Base-by-base conservation (phyloP, 192 early-diverging fungal species). In the Coemansia erecta region DNA sequence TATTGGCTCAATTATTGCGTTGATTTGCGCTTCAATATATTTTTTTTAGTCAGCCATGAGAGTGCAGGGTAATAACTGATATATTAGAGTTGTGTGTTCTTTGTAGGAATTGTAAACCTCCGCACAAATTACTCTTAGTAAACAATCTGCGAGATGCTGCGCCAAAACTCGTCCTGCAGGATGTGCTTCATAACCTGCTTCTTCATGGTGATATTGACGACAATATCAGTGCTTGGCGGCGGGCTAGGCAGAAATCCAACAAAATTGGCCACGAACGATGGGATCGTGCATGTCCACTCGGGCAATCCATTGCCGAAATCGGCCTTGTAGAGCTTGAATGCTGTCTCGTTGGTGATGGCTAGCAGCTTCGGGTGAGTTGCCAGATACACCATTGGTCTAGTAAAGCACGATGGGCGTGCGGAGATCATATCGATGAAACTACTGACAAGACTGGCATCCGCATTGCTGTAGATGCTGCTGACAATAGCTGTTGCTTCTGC, bases 241-340 rank as follows among this genome's bases (percentile, higher is more conserved):
- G 74, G 75, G 60, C 69, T 62, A 9, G 75, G 75, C 66, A 78
- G 40, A n/a, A 78, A 49, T 24, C 64, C 75, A 0, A 72, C 59
- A 78, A 78, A 72, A 64, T 78, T 72, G 21, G 70, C 75, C 0
- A 65, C 65, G 64, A 78, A 78, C 40, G 69, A 65, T 1, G 75
- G 75, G 6, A 72, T 61, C 0, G 70, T 61, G 58, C 70, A 72
- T 28, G 64, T 70, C 75, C 75, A 78, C 46, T 68, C 70, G 2
- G 75, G 75, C 10, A 39, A 23, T 2, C 75, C 75, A 24, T 72
- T 33, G 40, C 75, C 75, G 66, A 78, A 78, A 39, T 78, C 66
- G 7, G 50, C 66, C 24, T 39, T 40, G 35, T 78, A 78, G 23
- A 72, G 64, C 48, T 64, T 64, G 31, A 77, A 77, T 13, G 50